Evolutionary conservation across 2,329 filamentous ascomycete species (phyloP), one percentile per base, ranked within the genome.

Genomic region (Sarocladiaceae sp.): DNA sequence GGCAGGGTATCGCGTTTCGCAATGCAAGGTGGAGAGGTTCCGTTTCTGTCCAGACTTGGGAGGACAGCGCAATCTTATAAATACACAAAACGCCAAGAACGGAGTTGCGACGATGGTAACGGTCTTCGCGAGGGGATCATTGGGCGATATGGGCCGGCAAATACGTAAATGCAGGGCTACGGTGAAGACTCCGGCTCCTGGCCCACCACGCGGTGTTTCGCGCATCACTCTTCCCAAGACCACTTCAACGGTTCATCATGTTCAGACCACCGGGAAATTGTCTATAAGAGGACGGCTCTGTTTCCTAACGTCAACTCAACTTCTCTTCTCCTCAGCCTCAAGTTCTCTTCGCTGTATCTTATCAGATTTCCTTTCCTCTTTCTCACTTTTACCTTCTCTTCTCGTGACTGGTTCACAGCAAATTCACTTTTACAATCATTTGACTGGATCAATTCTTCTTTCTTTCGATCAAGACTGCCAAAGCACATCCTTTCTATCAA

Each of bases 41-140:
- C n/a, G n/a, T n/a, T n/a, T n/a, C n/a, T n/a, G n/a, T n/a, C n/a
- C n/a, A n/a, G n/a, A n/a, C 7, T 35, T 4, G 33, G 12, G 4
- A 20, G 16, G 7, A 10, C 9, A 12, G 6, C 6, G 23, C 13
- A 18, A 13, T 4, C 15, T 41, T 24, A 29, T 41, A 41, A 41
- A 41, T 41, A 41, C 37, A 29, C 29, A 11, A 41, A 41, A 41
- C 37, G 37, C 37, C 37, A 41, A 41, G 37, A 27, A 7, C n/a
- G n/a, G 4, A 12, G n/a, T 41, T 29, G 37, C 23, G 37, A 41
- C 37, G 37, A 41, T 41, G 37, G 18, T 41, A 4, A 9, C 20
- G 33, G 6, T n/a, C n/a, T n/a, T n/a, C n/a, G n/a, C n/a, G n/a
- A n/a, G n/a, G n/a, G n/a, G n/a, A n/a, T n/a, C n/a, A n/a, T n/a